Percentiles rank a stretch among this genome's conserved stretches.
phyloP scores from a whole-genome alignment of 176 grass and related monocot genomes.

The sorghum (Sorghum bicolor) region DNA sequence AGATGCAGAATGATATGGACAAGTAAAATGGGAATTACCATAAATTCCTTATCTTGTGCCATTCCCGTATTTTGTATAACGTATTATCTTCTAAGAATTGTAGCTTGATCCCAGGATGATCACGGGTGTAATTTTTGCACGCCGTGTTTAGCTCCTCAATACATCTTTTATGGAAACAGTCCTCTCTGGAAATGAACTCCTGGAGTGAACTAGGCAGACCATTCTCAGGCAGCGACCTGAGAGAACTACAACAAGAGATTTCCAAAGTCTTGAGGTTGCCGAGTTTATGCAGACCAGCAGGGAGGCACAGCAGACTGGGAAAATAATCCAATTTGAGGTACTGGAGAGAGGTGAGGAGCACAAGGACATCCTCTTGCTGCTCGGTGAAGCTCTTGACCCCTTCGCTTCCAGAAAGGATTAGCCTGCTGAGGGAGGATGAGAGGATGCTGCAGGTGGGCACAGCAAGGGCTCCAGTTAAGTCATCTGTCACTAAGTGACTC shows the following conservation, averaged over 20 bases:
- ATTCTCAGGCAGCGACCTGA: neutral
- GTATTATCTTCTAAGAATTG: too few relatives aligned
- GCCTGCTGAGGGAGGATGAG: neutral
- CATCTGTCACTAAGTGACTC: neutral
- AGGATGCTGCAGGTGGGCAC: neutral
- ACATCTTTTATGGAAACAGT: too few relatives aligned
- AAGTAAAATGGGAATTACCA: too few relatives aligned
- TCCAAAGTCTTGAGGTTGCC: neutral
- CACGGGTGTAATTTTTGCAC: neutral
- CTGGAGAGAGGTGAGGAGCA: neutral
- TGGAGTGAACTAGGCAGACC: neutral
- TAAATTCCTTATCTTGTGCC: too few relatives aligned
- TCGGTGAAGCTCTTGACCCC: neutral
- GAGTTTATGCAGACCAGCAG: neutral
- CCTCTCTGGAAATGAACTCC: too few relatives aligned
- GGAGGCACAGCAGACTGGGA: neutral
- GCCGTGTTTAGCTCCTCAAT: neutral
- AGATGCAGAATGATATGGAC: too few relatives aligned
- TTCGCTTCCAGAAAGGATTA: rapidly evolving
- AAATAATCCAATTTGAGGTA: neutral
- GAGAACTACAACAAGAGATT: rapidly evolving
- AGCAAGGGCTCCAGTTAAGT: neutral
- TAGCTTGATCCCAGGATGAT: neutral
- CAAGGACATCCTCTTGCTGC: neutral
- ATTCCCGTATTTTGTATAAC: too few relatives aligned